phyloP scores from a whole-genome alignment of 2,329 filamentous ascomycete genomes.

The Sporothrix schenckii region DNA sequence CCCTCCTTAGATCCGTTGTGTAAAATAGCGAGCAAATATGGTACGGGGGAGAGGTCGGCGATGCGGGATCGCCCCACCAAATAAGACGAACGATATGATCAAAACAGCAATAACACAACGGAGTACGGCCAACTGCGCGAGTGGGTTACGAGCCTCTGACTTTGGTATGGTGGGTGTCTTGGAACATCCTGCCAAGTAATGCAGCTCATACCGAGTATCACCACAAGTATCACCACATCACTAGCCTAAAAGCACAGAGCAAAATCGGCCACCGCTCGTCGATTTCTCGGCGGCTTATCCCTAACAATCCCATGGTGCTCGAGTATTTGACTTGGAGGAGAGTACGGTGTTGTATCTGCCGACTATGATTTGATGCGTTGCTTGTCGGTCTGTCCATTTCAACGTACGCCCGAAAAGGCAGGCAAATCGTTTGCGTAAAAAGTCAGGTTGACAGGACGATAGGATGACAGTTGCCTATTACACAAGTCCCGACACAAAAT shows the following conservation, averaged over 20 bases:
- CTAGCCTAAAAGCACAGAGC: no score
- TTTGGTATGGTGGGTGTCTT: neutral
- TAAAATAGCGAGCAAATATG: slow-evolving; percentile 3
- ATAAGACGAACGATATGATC: neutral
- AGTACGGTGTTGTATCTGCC: neutral
- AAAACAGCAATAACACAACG: neutral
- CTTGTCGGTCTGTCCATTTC: no score
- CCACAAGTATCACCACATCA: neutral
- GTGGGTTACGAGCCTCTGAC: neutral
- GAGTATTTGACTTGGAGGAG: neutral
- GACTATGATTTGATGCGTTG: no score
- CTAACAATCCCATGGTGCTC: neutral
- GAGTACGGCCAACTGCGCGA: neutral
- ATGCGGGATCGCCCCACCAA: neutral
- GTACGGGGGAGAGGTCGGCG: neutral
- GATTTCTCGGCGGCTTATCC: neutral
- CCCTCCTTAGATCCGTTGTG: neutral
- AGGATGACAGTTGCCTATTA: slow-evolving; percentile 11
- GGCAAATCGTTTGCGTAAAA: neutral
- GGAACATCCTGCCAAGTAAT: neutral
- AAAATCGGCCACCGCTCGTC: neutral
- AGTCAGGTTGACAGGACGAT: neutral
- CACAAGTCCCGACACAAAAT: neutral
- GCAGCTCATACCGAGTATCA: neutral
- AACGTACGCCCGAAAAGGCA: no score